Percentiles rank a stretch among this genome's conserved stretches.
phyloP scores from a whole-genome alignment of 768 basidiomycete genomes.

The Xerocomellus amylosporus region DNA sequence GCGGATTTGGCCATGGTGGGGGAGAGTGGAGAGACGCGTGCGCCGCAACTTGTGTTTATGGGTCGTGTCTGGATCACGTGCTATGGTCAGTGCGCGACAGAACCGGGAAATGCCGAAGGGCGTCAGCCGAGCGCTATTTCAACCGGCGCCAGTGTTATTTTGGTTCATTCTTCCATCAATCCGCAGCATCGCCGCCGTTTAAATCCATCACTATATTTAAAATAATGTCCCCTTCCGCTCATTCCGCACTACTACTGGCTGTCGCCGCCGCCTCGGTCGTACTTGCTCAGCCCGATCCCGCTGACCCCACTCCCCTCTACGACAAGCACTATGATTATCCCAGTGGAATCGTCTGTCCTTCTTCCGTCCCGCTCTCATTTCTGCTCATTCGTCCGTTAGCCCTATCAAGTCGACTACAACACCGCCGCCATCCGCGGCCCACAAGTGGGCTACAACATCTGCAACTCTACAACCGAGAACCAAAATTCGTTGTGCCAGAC shows the following conservation, averaged over 20 bases:
- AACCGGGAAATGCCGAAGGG: constrained; percentile 5
- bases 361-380: background rate
- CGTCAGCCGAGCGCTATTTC: constrained; percentile 23
- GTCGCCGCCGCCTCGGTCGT: constrained; percentile 32
- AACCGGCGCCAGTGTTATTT: background rate
- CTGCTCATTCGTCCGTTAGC: constrained; percentile 31
- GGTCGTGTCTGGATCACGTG: constrained; percentile 33
- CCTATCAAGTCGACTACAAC: constrained; percentile 47
- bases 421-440: constrained; percentile 46
- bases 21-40: constrained; percentile 7
- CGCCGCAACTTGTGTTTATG: constrained; percentile 13
- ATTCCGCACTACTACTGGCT: constrained; percentile 35
- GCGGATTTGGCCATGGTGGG: constrained; percentile 49
- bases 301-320: constrained; percentile 46
- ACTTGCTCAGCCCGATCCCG: constrained; percentile 36
- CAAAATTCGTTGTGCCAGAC: constrained; percentile 70
- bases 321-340: constrained; percentile 47
- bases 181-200: background rate
- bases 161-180: background rate
- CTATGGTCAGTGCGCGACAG: constrained; percentile 17
- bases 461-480: constrained; percentile 64
- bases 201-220: background rate
- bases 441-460: constrained; percentile 64
- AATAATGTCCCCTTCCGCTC: constrained; percentile 41
- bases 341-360: constrained; percentile 38